A percentile compares a stretch with the other conserved stretches of the same genome.
Conservation (phyloP, 2,329 filamentous ascomycete genomes). For the Aaosphaeria pasadenensis region DNA sequence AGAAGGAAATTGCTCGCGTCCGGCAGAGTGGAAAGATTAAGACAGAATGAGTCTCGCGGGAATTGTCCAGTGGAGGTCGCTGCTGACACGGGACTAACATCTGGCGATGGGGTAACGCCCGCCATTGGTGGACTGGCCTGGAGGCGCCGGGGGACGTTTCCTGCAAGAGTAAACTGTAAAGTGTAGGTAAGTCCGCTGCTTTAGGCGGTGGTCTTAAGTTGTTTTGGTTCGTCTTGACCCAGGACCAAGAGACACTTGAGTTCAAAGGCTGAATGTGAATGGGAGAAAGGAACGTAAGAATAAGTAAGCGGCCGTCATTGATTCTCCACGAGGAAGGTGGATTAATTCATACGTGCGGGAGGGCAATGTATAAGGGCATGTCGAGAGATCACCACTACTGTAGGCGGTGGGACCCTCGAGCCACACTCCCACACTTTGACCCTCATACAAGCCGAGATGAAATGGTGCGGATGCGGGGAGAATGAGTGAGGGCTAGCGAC, state of each 20-base stretch:
- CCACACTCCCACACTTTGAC: not conserved
- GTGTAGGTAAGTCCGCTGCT: not conserved
- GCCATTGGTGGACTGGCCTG: constrained; percentile 36
- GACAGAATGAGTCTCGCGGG: constrained; percentile 38
- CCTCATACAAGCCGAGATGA: constrained; percentile 26
- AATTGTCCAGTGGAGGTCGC: constrained; percentile 38
- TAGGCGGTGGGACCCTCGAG: not conserved
- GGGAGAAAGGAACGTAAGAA: not conserved
- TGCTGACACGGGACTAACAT: constrained; percentile 43
- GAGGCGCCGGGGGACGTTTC: constrained; percentile 23
- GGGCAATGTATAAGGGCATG: constrained; percentile 12
- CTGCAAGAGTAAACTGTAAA: constrained; percentile 17
- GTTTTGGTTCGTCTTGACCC: too few relatives aligned
- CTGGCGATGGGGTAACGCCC: constrained; percentile 38
- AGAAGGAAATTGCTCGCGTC: constrained; percentile 36
- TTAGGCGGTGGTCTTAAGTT: not conserved
- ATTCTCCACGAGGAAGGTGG: too few relatives aligned
- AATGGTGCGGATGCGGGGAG: constrained; percentile 33
- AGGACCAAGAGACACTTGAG: too few relatives aligned
- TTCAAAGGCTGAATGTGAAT: not conserved
- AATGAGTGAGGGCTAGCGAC: constrained; percentile 11
- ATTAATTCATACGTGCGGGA: not conserved
- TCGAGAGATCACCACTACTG: not conserved
- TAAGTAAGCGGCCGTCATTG: not conserved
- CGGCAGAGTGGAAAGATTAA: constrained; percentile 38